phyloP scores from a whole-genome alignment of 352 stramenopile genomes.

The Phytophthora litchii region DNA sequence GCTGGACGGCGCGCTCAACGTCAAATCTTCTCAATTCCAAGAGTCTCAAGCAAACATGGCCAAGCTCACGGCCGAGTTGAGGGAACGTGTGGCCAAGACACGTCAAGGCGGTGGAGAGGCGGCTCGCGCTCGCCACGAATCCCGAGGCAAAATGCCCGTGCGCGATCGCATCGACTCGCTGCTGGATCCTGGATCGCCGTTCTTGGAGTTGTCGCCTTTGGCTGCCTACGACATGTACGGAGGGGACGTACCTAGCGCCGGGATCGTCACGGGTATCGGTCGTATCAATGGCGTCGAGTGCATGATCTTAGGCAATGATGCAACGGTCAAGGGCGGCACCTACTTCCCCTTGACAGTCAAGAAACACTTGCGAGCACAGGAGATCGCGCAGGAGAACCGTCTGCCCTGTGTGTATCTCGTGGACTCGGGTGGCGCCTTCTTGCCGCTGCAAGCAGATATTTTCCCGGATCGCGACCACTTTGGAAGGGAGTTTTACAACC shows the following conservation, averaged over 20 bases:
- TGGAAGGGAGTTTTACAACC: slow-evolving; percentile 99
- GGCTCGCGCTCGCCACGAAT: slow-evolving; percentile 73
- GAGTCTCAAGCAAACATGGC: slow-evolving; percentile 67
- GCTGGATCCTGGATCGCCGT: slow-evolving; percentile 94
- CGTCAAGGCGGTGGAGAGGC: slow-evolving; percentile 70
- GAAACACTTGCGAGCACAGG: slow-evolving; percentile 95
- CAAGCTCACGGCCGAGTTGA: slow-evolving; percentile 53
- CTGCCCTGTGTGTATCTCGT: slow-evolving; percentile 98
- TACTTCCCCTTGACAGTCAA: slow-evolving; percentile 99
- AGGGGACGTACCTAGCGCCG: slow-evolving; percentile 78
- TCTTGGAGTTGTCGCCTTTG: slow-evolving; percentile 95
- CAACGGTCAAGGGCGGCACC: slow-evolving; percentile 98
- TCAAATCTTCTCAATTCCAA: slow-evolving; percentile 63
- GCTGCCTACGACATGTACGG: slow-evolving; percentile 89
- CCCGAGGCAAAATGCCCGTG: slow-evolving; percentile 81
- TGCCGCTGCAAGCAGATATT: slow-evolving; percentile 96
- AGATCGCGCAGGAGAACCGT: slow-evolving; percentile 96
- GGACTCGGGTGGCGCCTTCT: slow-evolving; percentile 94
- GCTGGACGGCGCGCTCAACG: slow-evolving; percentile 66
- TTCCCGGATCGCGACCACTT: slow-evolving; percentile 98
- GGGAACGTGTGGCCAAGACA: slow-evolving; percentile 43
- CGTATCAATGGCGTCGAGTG: slow-evolving; percentile 88
- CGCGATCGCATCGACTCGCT: slow-evolving; percentile 95
- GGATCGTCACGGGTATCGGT: slow-evolving; percentile 92
- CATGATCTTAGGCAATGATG: slow-evolving; percentile 99